A percentile compares a stretch with the other conserved stretches of the same genome.
These are phyloP conservation scores for Murraya koenigii DNA, from an alignment of 345 rosid species.

Conservation along the genomic window DNA sequence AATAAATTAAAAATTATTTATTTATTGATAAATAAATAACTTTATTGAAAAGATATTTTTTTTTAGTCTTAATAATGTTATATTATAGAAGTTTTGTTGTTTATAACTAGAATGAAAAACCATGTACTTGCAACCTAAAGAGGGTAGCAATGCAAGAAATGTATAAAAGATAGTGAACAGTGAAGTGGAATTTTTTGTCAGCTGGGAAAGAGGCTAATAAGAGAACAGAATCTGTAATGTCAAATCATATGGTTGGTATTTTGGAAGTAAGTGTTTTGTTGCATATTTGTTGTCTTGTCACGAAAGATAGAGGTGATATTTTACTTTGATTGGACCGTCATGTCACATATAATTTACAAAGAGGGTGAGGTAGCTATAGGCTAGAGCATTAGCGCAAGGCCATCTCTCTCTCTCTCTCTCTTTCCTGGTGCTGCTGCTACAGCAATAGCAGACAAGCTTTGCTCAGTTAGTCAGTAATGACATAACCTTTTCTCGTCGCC, in stretches of 20 bases:
- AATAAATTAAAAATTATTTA: too few species aligned
- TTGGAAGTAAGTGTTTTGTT: slow-evolving; percentile 43
- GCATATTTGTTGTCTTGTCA: slow-evolving; percentile 31
- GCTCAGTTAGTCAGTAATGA: slow-evolving; percentile 23
- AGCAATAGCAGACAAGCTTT: slow-evolving; percentile 2
- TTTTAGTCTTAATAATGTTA: too few species aligned
- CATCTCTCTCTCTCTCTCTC: too few species aligned
- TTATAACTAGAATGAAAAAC: not conserved
- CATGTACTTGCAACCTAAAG: not conserved
- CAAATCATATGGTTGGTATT: slow-evolving; percentile 80
- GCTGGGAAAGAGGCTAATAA: slow-evolving; percentile 25
- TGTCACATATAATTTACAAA: slow-evolving; percentile 17
- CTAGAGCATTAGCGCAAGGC: too few species aligned
- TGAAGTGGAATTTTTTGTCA: slow-evolving; percentile 9
- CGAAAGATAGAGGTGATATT: not conserved
- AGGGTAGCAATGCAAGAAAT: too few species aligned
- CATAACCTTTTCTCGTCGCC: slow-evolving; percentile 40
- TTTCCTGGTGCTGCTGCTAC: not conserved
- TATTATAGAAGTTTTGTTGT: too few species aligned
- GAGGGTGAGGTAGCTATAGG: too few species aligned
- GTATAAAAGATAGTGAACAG: not conserved
- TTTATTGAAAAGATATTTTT: too few species aligned
- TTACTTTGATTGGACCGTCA: slow-evolving; percentile 27
- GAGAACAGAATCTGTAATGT: slow-evolving; percentile 56
- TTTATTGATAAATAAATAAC: too few species aligned